Evolutionary conservation across 148 eudicot species (phyloP), one percentile per base, ranked within the genome.

Genomic region (Vaccinium darrowii): DNA sequence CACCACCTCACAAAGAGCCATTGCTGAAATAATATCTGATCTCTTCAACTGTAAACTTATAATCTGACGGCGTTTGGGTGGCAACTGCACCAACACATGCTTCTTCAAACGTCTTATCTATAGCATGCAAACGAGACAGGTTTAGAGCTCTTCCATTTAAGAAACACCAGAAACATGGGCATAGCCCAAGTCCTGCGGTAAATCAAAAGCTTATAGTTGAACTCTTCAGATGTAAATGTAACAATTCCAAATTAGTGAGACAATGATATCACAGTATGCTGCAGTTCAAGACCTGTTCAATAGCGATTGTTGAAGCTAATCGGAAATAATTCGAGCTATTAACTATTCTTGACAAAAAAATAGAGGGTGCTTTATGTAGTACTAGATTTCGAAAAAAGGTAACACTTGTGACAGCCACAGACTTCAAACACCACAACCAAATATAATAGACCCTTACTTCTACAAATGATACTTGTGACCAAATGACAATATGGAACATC

Each of bases 41-140:
- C 82, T 95, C 85, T 89, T 95, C 80, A 97, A 84, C 56, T 88
- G 89, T 84, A 97, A 83, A 57, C 85, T 92, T 79, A 97, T 91
- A 78, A 97, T 91, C 90, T 97, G 98, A 76, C 99, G 90, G 13
- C 99, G 96, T 86, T 90, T 93, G 50, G 99, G 94, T n/a, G 98
- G 99, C 88, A 97, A 88, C 86, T 97, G 94, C 79, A 85, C 85
- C 84, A 97, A 89, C 88, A 97, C 91, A 85, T 95, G 95, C 87
- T 93, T 95, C 93, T 97, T 97, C 90, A 97, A 86, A 53, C 99
- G 98, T 87, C 99, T 91, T 80, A 97, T 94, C 99, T 97, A 92
- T 52, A 87, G 67, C 36, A 81, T n/a, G 33, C 33, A 86, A 76
- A 53, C 43, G 83, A 53, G 25, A 79, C 85, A 76, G 83, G 1